These are phyloP conservation scores for Choanephora cucurbitarum DNA, from an alignment of 371 early-diverging fungal species.

Conservation along the genomic window DNA sequence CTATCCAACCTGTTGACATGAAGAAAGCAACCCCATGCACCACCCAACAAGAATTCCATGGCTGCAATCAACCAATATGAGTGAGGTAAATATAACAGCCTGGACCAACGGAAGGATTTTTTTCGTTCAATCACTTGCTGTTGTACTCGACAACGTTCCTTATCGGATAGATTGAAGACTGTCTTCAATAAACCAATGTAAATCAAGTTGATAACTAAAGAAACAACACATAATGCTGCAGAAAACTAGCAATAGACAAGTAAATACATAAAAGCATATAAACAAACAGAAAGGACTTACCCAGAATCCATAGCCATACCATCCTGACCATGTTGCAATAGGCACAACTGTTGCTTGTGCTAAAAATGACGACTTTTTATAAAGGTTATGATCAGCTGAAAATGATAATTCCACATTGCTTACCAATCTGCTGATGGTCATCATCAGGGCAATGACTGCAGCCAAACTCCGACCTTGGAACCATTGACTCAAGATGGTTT, in stretches of 20 bases:
- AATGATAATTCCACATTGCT: conserved; percentile 4
- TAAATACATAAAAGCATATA: neutral
- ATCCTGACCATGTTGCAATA: conserved; percentile 61
- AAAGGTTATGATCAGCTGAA: conserved; percentile 18
- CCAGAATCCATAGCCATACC: conserved; percentile 76
- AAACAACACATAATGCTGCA: conserved; percentile 60
- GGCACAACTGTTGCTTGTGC: conserved; percentile 72
- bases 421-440: conserved; percentile 67
- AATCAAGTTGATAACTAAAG: conserved; percentile 59
- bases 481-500: conserved; percentile 75
- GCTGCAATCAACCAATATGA: conserved; percentile 66
- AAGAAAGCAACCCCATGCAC: conserved; percentile 73
- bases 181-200: conserved; percentile 55
- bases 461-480: conserved; percentile 68
- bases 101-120: conserved; percentile 60
- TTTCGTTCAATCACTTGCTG: conserved; percentile 51
- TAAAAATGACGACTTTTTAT: conserved; percentile 62
- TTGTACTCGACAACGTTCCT: conserved; percentile 33
- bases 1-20: conserved; percentile 61
- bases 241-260: conserved; percentile 43
- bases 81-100: conserved; percentile 60
- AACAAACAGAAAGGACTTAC: no score
- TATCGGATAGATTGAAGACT: conserved; percentile 12
- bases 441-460: conserved; percentile 63
- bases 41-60: conserved; percentile 66